Evolutionary conservation across 1,284 basidiomycete genomes (phyloP).

Genomic region (Boletus sp.): DNA sequence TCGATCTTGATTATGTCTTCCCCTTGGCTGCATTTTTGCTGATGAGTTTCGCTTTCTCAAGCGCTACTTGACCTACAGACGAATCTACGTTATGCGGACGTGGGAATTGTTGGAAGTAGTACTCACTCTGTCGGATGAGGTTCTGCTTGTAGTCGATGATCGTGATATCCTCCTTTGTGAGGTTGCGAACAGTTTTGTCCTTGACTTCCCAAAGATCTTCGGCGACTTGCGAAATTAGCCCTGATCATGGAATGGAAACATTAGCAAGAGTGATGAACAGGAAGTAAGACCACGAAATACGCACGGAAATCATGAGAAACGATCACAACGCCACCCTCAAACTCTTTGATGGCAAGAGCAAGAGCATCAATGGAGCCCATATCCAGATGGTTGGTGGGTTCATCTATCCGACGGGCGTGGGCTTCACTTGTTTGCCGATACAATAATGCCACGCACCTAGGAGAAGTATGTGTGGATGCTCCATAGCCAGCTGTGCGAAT

Average conservation of each 20-base stretch:
- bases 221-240: conserved; percentile 91
- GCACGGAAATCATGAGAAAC: conserved; percentile 95
- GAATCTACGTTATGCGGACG: conserved; percentile 6
- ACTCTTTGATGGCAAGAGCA: conserved; percentile 92
- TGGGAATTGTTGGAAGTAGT: conserved; percentile 17
- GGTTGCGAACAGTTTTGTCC: conserved; percentile 88
- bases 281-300: conserved; percentile 24
- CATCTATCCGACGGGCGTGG: conserved; percentile 43
- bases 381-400: conserved; percentile 92
- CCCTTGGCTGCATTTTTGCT: conserved; percentile 71
- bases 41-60: conserved; percentile 91
- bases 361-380: conserved; percentile 96
- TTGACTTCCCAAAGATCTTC: conserved; percentile 99
- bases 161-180: conserved; percentile 84
- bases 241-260: conserved; percentile 34
- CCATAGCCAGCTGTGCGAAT: conserved; percentile 90
- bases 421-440: conserved; percentile 11
- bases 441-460: conserved; percentile 49
- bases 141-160: conserved; percentile 91
- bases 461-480: conserved; percentile 87
- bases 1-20: conserved; percentile 42
- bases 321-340: conserved; percentile 96
- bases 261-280: conserved; percentile 12
- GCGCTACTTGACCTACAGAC: conserved; percentile 58
- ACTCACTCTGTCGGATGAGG: conserved; percentile 64